These are phyloP conservation scores for Colletotrichum orbiculare DNA, from an alignment of 2,329 filamentous ascomycete genomes.

Conservation along the genomic window DNA sequence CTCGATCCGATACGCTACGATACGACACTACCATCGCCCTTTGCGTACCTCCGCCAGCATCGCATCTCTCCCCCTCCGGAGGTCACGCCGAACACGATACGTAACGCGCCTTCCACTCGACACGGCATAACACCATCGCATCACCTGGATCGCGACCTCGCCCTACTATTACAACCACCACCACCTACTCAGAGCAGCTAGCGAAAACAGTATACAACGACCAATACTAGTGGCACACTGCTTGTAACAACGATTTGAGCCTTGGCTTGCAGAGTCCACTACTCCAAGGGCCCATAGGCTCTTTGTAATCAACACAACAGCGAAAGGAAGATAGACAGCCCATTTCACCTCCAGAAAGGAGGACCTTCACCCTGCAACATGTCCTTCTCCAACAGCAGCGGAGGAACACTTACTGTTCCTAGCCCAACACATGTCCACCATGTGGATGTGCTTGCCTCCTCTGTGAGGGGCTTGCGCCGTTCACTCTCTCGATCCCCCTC, in stretches of 20 bases:
- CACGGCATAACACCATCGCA: conserved; percentile 24
- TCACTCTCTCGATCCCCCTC: conserved; percentile 95
- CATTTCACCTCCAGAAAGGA: conserved; percentile 14
- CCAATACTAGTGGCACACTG: conserved; percentile 32
- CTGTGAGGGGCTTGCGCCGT: conserved; percentile 84
- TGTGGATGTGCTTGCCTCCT: conserved; percentile 80
- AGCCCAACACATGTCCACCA: conserved; percentile 87
- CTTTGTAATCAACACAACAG: conserved; percentile 30
- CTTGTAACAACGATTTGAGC: conserved; percentile 21
- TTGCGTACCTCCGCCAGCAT: conserved; percentile 12
- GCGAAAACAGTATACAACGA: conserved; percentile 35
- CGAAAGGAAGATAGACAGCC: conserved; percentile 7
- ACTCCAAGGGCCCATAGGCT: conserved; percentile 10
- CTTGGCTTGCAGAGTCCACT: conserved; percentile 22
- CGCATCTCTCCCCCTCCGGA: conserved; percentile 13
- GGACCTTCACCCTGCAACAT: conserved; percentile 51
- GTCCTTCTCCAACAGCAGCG: conserved; percentile 69
- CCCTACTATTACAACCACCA: conserved; percentile 10
- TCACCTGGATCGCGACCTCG: conserved; percentile 11
- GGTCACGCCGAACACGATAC: conserved; percentile 4
- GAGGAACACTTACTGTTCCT: conserved; percentile 85
- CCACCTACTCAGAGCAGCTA: conserved; percentile 19
- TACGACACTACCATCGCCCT: not conserved
- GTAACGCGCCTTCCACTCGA: conserved; percentile 20
- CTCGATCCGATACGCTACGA: not conserved